A percentile compares a stretch with the other conserved stretches of the same genome.
Conservation (phyloP, 2,329 filamentous ascomycete genomes). For the Aspergillus sp. region DNA sequence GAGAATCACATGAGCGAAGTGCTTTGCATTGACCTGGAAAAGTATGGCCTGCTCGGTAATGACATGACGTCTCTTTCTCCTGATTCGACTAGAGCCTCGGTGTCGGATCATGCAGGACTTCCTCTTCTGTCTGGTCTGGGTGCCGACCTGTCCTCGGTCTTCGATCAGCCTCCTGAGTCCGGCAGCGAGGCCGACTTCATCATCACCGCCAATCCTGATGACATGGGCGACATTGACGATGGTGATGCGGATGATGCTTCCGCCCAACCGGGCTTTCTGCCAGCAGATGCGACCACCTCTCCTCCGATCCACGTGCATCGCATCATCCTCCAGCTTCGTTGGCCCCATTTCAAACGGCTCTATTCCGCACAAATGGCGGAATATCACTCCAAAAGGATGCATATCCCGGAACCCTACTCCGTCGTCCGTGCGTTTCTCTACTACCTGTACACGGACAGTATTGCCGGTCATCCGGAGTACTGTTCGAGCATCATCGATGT, state of each 20-base stretch:
- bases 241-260: conserved; percentile 41
- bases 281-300: conserved; percentile 56
- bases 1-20: conserved; percentile 95
- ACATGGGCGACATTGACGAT: conserved; percentile 55
- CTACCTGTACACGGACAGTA: conserved; percentile 95
- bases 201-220: conserved; percentile 83
- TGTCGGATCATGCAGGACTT: conserved; percentile 53
- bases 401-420: conserved; percentile 93
- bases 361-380: conserved; percentile 96
- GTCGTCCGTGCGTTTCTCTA: conserved; percentile 94
- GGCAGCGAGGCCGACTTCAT: conserved; percentile 88
- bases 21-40: conserved; percentile 86
- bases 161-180: conserved; percentile 79
- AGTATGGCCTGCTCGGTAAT: conserved; percentile 87
- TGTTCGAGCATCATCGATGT: conserved; percentile 73
- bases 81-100: conserved; percentile 46
- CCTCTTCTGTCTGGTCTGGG: conserved; percentile 67
- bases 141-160: conserved; percentile 78
- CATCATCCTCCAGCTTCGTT: conserved; percentile 88
- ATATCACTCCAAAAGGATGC: conserved; percentile 95
- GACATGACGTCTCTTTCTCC: conserved; percentile 60
- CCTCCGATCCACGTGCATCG: conserved; percentile 91
- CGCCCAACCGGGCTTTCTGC: conserved; percentile 32
- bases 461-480: conserved; percentile 60
- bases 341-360: conserved; percentile 92